Evolutionary conservation across 768 basidiomycete genomes (phyloP).

Genomic region (Boletus rex-veris): DNA sequence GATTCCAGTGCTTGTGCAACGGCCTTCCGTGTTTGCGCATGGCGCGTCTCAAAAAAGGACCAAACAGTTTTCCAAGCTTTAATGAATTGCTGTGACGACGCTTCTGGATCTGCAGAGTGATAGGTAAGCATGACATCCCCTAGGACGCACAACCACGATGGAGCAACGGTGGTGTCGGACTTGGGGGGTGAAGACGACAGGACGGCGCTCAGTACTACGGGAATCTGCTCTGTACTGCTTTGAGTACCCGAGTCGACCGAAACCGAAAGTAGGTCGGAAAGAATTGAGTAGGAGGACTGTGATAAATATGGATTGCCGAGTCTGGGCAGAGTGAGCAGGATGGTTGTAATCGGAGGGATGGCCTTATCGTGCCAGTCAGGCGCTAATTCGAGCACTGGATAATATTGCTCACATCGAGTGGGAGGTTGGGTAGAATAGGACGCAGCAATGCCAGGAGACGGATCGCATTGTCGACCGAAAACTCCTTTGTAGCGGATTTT

Average conservation of each 20-base stretch:
- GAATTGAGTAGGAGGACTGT: conserved; percentile 79
- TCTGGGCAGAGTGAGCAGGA: conserved; percentile 79
- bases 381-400: conserved; percentile 5
- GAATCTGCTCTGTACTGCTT: conserved; percentile 51
- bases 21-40: conserved; percentile 57
- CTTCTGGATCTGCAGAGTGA: conserved; percentile 45
- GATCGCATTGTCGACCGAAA: conserved; percentile 67
- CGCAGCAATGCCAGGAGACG: conserved; percentile 74
- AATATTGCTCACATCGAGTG: conserved; percentile 57
- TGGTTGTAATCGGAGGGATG: conserved; percentile 62
- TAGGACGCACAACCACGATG: conserved; percentile 77
- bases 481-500: conserved; percentile 51
- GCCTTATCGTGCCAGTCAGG: conserved; percentile 45
- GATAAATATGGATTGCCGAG: conserved; percentile 88
- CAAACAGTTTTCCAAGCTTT: conserved; percentile 75
- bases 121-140: conserved; percentile 71
- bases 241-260: conserved; percentile 49
- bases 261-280: conserved; percentile 73
- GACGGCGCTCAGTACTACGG: conserved; percentile 61
- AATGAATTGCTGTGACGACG: conserved; percentile 51
- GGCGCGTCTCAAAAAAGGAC: conserved; percentile 72
- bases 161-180: conserved; percentile 61
- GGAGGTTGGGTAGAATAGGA: conserved; percentile 57
- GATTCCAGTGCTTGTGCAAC: conserved; percentile 60
- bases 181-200: conserved; percentile 67